Conservation (phyloP, 441 rosid species). For the Populus hybrid region DNA sequence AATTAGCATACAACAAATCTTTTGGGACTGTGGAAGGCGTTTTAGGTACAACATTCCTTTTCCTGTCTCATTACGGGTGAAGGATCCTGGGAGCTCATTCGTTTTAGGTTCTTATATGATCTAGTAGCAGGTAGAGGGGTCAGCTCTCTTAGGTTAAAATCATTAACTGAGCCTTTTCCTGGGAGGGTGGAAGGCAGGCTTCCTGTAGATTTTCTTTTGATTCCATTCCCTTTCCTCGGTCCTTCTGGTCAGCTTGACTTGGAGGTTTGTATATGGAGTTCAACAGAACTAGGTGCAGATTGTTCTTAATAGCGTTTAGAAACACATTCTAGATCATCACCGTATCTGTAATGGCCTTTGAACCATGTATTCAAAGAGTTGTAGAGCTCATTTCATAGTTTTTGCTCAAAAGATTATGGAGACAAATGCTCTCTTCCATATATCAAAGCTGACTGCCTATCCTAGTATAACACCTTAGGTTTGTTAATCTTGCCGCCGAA, state of each 20-base stretch:
- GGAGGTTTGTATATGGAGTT: slow-evolving; percentile 21
- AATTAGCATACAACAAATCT: neutral
- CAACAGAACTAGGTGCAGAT: slow-evolving; percentile 4
- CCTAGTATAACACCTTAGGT: neutral
- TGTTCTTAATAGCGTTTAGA: neutral
- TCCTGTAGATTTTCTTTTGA: slow-evolving; percentile 19
- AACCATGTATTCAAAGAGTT: neutral
- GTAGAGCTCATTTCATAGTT: neutral
- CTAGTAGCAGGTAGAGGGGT: slow-evolving; percentile 14
- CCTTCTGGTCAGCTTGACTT: slow-evolving; percentile 15
- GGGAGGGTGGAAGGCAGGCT: slow-evolving; percentile 1
- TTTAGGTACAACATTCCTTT: slow-evolving; percentile 22
- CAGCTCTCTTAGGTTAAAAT: slow-evolving; percentile 17
- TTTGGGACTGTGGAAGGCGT: slow-evolving; percentile 12
- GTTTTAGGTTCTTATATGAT: slow-evolving; percentile 1
- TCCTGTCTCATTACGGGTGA: neutral
- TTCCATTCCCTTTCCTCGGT: slow-evolving; percentile 18
- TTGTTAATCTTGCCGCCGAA: neutral
- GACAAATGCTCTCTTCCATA: neutral
- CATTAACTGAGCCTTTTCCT: slow-evolving; percentile 16
- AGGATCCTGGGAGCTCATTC: too few relatives aligned
- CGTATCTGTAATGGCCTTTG: neutral
- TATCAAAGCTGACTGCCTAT: neutral
- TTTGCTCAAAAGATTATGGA: neutral
- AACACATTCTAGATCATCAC: neutral